These are phyloP conservation scores for Candida montana DNA, from an alignment of 805 yeast species.

Conservation along the genomic window DNA sequence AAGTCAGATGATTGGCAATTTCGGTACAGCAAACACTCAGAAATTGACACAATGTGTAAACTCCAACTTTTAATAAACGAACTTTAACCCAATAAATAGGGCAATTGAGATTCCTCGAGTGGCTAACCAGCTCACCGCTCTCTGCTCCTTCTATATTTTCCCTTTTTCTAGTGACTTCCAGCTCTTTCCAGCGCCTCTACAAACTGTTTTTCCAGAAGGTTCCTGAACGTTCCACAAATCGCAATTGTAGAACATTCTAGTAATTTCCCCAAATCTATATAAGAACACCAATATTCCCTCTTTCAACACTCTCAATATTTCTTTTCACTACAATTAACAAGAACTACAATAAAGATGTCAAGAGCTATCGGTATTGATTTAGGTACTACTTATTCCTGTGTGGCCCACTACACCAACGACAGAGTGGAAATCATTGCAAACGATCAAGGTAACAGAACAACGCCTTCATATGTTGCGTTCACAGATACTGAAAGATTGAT, in stretches of 20 bases:
- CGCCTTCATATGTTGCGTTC: slow-evolving; percentile 95
- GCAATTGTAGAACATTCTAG: slow-evolving; percentile 10
- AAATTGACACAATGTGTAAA: no score
- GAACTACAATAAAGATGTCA: slow-evolving; percentile 34
- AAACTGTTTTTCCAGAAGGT: slow-evolving; percentile 1
- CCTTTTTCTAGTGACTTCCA: background rate
- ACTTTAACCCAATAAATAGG: background rate
- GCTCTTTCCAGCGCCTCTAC: background rate
- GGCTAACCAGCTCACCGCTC: no score
- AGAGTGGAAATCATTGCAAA: slow-evolving; percentile 94
- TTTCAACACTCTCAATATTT: background rate
- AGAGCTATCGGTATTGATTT: slow-evolving; percentile 81
- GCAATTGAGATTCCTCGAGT: background rate
- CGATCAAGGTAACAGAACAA: slow-evolving; percentile 98
- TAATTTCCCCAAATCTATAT: slow-evolving; percentile 3
- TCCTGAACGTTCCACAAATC: slow-evolving; percentile 3
- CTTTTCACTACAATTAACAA: background rate
- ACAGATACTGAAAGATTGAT: slow-evolving; percentile 92
- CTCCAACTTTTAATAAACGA: no score
- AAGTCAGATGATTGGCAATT: background rate
- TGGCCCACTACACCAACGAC: slow-evolving; percentile 80
- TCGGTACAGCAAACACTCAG: background rate
- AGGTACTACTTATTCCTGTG: slow-evolving; percentile 98
- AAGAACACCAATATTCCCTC: background rate
- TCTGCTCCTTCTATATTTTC: no score